A percentile compares a stretch with the other conserved stretches of the same genome.
Conservation (phyloP, 768 basidiomycete genomes). For the Mycena pura region DNA sequence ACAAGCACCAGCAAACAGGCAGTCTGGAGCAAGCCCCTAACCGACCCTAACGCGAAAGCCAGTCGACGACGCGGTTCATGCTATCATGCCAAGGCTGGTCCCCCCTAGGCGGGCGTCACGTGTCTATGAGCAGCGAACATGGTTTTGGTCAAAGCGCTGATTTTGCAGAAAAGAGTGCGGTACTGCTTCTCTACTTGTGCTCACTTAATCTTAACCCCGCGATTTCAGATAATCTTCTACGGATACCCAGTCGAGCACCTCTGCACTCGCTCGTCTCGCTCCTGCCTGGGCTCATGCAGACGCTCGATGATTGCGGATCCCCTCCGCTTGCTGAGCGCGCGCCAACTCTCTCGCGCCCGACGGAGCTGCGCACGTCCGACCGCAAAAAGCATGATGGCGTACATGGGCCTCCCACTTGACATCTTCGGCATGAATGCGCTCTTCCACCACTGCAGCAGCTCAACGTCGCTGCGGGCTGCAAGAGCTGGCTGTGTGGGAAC, state of each 20-base stretch:
- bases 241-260: constrained; percentile 95
- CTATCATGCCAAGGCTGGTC: no score
- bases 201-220: constrained; percentile 9
- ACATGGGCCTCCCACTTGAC: constrained; percentile 92
- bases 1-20: no score
- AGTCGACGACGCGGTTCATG: no score
- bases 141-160: constrained; percentile 92
- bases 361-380: constrained; percentile 87
- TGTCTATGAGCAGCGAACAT: no score
- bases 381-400: constrained; percentile 89
- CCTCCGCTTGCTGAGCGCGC: constrained; percentile 78
- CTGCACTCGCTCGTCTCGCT: constrained; percentile 94
- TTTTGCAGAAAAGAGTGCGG: constrained; percentile 90
- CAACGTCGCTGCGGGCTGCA: constrained; percentile 80
- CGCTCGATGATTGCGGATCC: constrained; percentile 89
- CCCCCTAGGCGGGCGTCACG: no score
- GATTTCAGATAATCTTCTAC: constrained; percentile 89
- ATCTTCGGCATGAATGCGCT: constrained; percentile 95
- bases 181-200: background rate
- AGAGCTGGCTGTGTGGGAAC: constrained; percentile 91
- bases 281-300: constrained; percentile 88
- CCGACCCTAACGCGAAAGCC: no score
- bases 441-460: constrained; percentile 98
- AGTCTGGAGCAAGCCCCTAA: no score
- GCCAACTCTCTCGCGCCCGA: constrained; percentile 65